Percentiles rank a stretch among this genome's conserved stretches.
Conservation (phyloP, 352 stramenopile species). For the Saprolegnia parasitica region DNA sequence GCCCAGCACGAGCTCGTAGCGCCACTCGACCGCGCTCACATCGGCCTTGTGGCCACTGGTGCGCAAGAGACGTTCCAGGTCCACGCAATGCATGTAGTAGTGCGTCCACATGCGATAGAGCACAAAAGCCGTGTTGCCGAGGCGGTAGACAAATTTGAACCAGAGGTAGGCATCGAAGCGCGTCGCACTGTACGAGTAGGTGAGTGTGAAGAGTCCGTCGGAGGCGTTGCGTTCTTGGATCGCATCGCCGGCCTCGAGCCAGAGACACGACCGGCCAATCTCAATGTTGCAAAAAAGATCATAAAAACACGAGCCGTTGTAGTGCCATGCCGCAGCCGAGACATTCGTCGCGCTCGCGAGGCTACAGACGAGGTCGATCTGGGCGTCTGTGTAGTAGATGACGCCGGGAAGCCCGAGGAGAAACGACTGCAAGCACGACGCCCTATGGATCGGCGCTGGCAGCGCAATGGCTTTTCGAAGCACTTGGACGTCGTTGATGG, state of each 20-base stretch:
- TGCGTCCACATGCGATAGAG: background rate
- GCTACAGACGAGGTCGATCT: background rate
- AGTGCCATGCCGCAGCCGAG: background rate
- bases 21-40: background rate
- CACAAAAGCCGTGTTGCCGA: background rate
- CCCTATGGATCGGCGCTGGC: background rate
- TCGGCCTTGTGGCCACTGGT: background rate
- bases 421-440: slow-evolving; percentile 4
- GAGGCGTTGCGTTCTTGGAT: background rate
- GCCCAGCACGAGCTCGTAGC: background rate
- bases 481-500: background rate
- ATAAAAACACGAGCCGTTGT: background rate
- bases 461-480: background rate
- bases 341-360: background rate
- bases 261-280: background rate
- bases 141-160: slow-evolving; percentile 6
- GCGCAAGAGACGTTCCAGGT: background rate
- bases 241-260: background rate
- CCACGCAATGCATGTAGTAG: background rate
- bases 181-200: background rate
- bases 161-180: background rate
- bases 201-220: slow-evolving; percentile 4
- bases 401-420: background rate
- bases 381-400: background rate
- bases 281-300: background rate